Percentiles rank a stretch among this genome's conserved stretches.
These are phyloP conservation scores for Cronartium quercuum DNA, from an alignment of 1,284 basidiomycete species.

Conservation along the genomic window DNA sequence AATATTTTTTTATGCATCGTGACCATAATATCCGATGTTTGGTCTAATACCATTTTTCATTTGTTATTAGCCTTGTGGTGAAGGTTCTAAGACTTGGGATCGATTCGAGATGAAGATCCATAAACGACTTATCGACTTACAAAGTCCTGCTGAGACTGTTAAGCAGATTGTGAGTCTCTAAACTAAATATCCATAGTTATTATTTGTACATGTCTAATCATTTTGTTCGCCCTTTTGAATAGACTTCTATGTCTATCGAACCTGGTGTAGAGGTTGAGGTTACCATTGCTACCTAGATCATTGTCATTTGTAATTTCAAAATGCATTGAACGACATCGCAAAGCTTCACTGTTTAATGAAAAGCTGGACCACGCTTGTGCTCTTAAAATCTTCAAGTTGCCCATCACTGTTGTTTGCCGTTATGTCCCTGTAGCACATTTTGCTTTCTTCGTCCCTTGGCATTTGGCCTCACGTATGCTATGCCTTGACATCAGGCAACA, in stretches of 20 bases:
- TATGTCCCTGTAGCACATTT: too few relatives aligned
- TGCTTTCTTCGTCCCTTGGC: too few relatives aligned
- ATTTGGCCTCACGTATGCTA: too few relatives aligned
- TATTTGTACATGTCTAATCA: background rate
- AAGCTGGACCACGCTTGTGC: too few relatives aligned
- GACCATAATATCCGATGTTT: too few relatives aligned
- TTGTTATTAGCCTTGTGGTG: conserved; percentile 79
- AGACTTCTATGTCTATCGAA: conserved; percentile 44
- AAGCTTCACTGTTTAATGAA: too few relatives aligned
- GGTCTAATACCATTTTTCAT: too few relatives aligned
- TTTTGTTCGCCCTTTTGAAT: background rate
- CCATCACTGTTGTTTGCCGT: too few relatives aligned
- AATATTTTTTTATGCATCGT: too few relatives aligned
- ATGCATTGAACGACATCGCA: too few relatives aligned
- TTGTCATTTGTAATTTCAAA: background rate
- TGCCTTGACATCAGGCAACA: too few relatives aligned
- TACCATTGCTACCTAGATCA: conserved; percentile 41
- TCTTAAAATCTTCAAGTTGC: too few relatives aligned
- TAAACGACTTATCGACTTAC: conserved; percentile 99
- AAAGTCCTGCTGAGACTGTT: conserved; percentile 97
- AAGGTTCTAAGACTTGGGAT: conserved; percentile 99
- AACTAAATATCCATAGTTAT: background rate
- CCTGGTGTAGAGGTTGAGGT: conserved; percentile 43
- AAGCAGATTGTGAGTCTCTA: conserved; percentile 84
- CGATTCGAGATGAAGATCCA: conserved; percentile 98